Conservation (phyloP, 352 stramenopile genomes). For the Phytophthora rubi region DNA sequence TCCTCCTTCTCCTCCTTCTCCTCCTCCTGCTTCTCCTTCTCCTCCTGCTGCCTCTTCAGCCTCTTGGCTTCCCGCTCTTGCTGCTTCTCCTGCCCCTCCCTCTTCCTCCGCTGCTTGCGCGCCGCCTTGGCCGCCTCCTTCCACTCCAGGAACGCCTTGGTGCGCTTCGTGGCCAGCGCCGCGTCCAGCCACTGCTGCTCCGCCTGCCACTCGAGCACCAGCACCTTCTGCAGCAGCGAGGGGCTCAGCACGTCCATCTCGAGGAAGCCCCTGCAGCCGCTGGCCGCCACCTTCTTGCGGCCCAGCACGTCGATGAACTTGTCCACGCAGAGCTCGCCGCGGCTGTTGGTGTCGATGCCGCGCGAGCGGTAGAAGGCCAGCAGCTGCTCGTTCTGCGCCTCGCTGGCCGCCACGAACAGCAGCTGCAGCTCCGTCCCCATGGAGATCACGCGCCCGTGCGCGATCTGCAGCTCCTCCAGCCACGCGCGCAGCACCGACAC, state of each 20-base stretch:
- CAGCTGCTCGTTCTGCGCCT: slow-evolving; percentile 49
- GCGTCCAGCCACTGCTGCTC: slow-evolving; percentile 66
- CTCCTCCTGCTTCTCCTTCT: slow-evolving; percentile 5
- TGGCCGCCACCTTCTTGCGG: slow-evolving; percentile 45
- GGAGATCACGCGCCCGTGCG: slow-evolving; percentile 61
- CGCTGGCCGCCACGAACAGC: slow-evolving; percentile 59
- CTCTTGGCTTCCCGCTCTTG: slow-evolving; percentile 46
- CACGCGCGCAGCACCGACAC: slow-evolving; percentile 63
- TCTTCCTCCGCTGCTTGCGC: slow-evolving; percentile 67
- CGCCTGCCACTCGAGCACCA: slow-evolving; percentile 73
- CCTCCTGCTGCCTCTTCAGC: slow-evolving; percentile 45
- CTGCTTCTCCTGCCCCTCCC: slow-evolving; percentile 56
- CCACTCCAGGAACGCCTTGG: slow-evolving; percentile 70
- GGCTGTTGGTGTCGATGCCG: slow-evolving; percentile 65
- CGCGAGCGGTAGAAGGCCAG: slow-evolving; percentile 52
- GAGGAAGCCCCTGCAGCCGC: slow-evolving; percentile 67
- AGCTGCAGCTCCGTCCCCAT: slow-evolving; percentile 63
- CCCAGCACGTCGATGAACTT: slow-evolving; percentile 79
- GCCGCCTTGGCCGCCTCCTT: slow-evolving; percentile 66
- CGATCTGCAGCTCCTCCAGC: slow-evolving; percentile 58
- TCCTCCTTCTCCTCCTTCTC: not conserved
- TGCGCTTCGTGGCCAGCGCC: slow-evolving; percentile 54
- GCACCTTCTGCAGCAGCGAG: slow-evolving; percentile 61
- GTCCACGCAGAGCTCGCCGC: slow-evolving; percentile 68
- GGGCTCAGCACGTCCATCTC: slow-evolving; percentile 84